Percentiles rank a stretch among this genome's conserved stretches.
These are phyloP conservation scores for Zymoseptoria tritici DNA, from an alignment of 2,329 filamentous ascomycete genomes.

Conservation along the genomic window DNA sequence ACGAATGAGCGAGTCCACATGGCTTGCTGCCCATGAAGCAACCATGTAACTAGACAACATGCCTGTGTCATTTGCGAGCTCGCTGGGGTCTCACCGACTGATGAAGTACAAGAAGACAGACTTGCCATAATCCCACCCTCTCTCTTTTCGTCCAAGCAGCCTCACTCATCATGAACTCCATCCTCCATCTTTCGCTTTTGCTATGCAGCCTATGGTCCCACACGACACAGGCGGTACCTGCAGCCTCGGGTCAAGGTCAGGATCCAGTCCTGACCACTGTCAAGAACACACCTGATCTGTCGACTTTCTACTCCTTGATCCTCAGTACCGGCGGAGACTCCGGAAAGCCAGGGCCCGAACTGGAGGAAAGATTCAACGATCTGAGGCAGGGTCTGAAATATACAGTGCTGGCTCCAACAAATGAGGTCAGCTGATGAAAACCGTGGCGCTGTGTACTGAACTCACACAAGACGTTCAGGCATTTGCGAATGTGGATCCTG, in stretches of 20 bases:
- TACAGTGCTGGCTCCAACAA: slow-evolving; percentile 13
- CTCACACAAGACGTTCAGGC: slow-evolving; percentile 2
- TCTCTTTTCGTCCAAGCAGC: too few relatives aligned
- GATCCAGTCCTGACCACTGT: slow-evolving; percentile 9
- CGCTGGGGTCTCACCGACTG: too few relatives aligned
- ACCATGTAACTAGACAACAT: too few relatives aligned
- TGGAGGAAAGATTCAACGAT: slow-evolving; percentile 15
- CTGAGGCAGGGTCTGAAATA: slow-evolving; percentile 3
- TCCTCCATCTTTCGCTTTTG: neutral
- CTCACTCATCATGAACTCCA: neutral
- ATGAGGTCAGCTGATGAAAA: slow-evolving; percentile 5
- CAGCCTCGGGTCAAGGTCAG: neutral
- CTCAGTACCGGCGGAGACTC: slow-evolving; percentile 9
- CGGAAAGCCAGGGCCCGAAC: slow-evolving; percentile 7
- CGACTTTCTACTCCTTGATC: slow-evolving; percentile 8
- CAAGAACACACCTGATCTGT: slow-evolving; percentile 4
- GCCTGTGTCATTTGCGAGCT: too few relatives aligned
- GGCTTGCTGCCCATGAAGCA: too few relatives aligned
- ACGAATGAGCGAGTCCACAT: too few relatives aligned
- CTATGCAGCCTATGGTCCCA: neutral
- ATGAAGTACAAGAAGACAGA: neutral
- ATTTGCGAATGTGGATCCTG: slow-evolving; percentile 3
- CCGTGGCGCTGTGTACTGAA: neutral
- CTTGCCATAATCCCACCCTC: neutral
- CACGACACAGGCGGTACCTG: neutral